Evolutionary conservation across 75 land plant species (phyloP).

Genomic region (Chamaecyparis obtusa): DNA sequence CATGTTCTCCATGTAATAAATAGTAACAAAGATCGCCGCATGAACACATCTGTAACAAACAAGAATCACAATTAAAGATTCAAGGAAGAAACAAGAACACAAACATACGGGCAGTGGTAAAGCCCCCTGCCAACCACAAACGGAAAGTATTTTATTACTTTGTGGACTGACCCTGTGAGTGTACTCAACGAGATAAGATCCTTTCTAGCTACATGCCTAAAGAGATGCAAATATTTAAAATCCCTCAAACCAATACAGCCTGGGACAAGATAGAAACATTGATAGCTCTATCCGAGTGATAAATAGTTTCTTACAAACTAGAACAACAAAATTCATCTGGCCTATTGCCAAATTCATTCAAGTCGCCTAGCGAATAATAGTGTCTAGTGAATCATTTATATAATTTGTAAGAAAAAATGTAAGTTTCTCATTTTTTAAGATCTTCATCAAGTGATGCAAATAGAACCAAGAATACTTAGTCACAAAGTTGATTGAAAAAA

Average conservation of each 20-base stretch:
- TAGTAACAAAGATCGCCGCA: not conserved
- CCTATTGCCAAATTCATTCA: not conserved
- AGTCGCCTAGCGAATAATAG: not conserved
- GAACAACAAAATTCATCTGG: not conserved
- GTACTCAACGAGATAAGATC: constrained; percentile 3
- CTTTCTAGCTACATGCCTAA: not conserved
- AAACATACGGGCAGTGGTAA: not conserved
- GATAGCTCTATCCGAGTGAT: not conserved
- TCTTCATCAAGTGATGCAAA: too few species aligned
- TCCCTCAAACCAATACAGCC: not conserved
- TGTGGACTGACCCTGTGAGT: not conserved
- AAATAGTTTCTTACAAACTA: not conserved
- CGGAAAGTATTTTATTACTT: not conserved
- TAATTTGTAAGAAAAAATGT: too few species aligned
- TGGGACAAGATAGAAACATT: not conserved
- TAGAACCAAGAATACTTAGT: too few species aligned
- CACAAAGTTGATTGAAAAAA: too few species aligned
- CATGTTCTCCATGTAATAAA: not conserved
- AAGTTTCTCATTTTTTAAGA: too few species aligned
- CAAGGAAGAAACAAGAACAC: not conserved
- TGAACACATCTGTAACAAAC: not conserved
- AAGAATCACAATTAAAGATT: not conserved
- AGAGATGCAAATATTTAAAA: not conserved
- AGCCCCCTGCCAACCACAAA: constrained; percentile 1
- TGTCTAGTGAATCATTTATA: too few species aligned